Conservation (phyloP, 2,329 filamentous ascomycete species). For the Lecanicillium sp. region DNA sequence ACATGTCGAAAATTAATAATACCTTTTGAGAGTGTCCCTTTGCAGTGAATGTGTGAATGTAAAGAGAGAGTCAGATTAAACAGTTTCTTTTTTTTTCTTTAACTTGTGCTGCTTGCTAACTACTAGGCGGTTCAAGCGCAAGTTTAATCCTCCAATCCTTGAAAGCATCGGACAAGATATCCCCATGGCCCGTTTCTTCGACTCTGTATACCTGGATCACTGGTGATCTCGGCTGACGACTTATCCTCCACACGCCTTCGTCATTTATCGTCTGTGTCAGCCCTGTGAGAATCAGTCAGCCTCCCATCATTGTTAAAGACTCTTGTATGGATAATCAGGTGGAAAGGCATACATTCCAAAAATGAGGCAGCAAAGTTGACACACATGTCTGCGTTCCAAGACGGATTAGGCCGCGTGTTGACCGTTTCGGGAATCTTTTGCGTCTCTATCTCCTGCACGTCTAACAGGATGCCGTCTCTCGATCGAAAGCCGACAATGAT, state of each 20-base stretch:
- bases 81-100: neutral
- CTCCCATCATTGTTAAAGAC: neutral
- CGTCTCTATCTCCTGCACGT: slow-evolving; percentile 73
- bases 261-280: slow-evolving; percentile 55
- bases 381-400: slow-evolving; percentile 89
- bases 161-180: slow-evolving; percentile 70
- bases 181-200: slow-evolving; percentile 65
- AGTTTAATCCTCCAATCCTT: slow-evolving; percentile 62
- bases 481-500: slow-evolving; percentile 86
- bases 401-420: slow-evolving; percentile 52
- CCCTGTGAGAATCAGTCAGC: slow-evolving; percentile 36
- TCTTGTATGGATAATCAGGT: neutral
- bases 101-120: neutral
- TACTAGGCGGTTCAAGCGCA: slow-evolving; percentile 21
- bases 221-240: slow-evolving; percentile 51
- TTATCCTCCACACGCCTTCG: slow-evolving; percentile 74
- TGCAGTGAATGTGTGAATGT: too few relatives aligned
- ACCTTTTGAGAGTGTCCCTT: too few relatives aligned
- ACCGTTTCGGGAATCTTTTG: slow-evolving; percentile 69
- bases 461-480: slow-evolving; percentile 59
- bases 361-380: slow-evolving; percentile 82
- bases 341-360: slow-evolving; percentile 57
- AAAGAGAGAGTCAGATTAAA: neutral
- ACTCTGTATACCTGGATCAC: slow-evolving; percentile 67
- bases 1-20: too few relatives aligned